Evolutionary conservation across 108 stramenopile species (phyloP), one percentile per base, ranked within the genome.

Genomic region (Cylindrotheca closterium): DNA sequence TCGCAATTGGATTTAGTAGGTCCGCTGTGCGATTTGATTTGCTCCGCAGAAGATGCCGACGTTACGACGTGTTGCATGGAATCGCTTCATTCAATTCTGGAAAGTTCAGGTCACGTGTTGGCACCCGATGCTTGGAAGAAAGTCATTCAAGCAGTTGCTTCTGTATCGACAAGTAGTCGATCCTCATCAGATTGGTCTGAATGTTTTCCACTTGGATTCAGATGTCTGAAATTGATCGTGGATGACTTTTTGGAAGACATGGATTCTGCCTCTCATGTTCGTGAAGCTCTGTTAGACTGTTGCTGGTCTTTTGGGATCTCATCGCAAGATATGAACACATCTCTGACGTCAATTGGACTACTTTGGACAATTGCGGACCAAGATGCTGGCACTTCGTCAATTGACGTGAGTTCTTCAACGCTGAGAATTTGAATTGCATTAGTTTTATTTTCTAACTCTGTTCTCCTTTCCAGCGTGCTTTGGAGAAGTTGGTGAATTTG

Each of bases 321-420:
- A 28, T 60, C 71, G 37, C 91, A 94, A 51, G 93, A 95, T 75
- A 84, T 96, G 34, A 96, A 96, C 66, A 93, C 93, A 4, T 86
- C 89, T 26, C 82, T 96, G 32, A 95, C 96, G 8, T 89, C 94
- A n/a, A 92, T 88, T 55, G 93, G 92, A 47, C 80, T 92, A 54
- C 67, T 92, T 3, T 92, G 91, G 89, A 78, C 86, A n/a, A 83
- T 95, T 32, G 89, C 88, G 22, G 89, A 91, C 60, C 87, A 83
- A 76, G 87, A 92, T 55, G 37, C 71, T 30, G 79, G 82, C 34
- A 60, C 88, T 24, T 60, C 55, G 22, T 83, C 89, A 8, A 60
- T 95, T 53, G 87, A 91, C 64, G 68, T 69, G 51, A 71, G 64
- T 71, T 24, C 18, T 30, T n/a, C 24, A 30, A 12, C 17, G 4